Evolutionary conservation across 148 eudicot genomes (phyloP).

Genomic region (Cornus kousa): DNA sequence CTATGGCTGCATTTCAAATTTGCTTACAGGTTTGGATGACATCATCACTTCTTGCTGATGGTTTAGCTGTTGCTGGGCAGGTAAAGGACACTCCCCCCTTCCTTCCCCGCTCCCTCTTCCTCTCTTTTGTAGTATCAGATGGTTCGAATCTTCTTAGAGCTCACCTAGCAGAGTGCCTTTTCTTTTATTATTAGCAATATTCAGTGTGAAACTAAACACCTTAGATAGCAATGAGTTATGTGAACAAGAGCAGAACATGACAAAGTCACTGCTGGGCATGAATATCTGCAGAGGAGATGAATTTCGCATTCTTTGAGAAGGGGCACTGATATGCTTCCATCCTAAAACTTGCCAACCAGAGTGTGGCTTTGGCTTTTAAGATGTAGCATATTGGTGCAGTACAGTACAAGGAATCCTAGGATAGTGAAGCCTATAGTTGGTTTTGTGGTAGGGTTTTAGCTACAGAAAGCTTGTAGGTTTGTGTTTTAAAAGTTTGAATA

Average conservation of each 20-base stretch:
- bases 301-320: background rate
- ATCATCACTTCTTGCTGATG: slow-evolving; percentile 95
- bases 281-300: background rate
- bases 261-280: background rate
- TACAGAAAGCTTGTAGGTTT: no score
- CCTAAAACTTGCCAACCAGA: background rate
- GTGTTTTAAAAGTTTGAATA: background rate
- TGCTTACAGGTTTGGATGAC: slow-evolving; percentile 97
- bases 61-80: slow-evolving; percentile 97
- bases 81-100: slow-evolving; percentile 25
- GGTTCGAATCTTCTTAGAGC: background rate
- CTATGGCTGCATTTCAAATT: slow-evolving; percentile 97
- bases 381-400: background rate
- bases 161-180: background rate
- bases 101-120: slow-evolving; percentile 9
- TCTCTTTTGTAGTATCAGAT: background rate
- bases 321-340: background rate
- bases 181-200: no score
- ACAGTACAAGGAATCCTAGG: no score
- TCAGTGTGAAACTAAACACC: background rate
- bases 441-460: no score
- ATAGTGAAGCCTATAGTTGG: no score
- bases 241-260: background rate
- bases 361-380: background rate
- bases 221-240: no score